A percentile compares a stretch with the other conserved stretches of the same genome.
Evolutionary conservation across 768 basidiomycete species (phyloP).

Genomic region (Galerina sulciceps): DNA sequence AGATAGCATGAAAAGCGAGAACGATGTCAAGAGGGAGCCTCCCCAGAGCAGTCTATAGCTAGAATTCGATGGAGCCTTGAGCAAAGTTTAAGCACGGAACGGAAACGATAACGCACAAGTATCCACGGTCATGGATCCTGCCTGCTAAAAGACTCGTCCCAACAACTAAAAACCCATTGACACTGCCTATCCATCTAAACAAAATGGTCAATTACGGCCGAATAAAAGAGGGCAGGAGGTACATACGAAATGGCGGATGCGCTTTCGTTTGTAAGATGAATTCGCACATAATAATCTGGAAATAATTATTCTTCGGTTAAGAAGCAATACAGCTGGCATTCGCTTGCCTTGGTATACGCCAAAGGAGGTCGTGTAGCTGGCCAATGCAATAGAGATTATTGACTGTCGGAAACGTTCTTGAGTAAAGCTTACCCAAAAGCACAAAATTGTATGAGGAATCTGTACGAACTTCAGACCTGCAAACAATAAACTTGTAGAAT

Average conservation of each 20-base stretch:
- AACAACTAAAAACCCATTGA: background rate
- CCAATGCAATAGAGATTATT: background rate
- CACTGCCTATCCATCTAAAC: background rate
- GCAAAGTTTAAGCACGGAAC: background rate
- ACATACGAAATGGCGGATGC: background rate
- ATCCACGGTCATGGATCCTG: background rate
- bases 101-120: background rate
- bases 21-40: background rate
- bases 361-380: background rate
- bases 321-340: background rate
- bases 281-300: background rate
- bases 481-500: background rate
- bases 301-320: background rate
- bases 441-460: background rate
- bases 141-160: background rate
- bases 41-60: background rate
- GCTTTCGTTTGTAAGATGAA: background rate
- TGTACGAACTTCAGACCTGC: background rate
- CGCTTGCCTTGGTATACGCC: background rate
- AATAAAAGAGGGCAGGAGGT: too few relatives aligned
- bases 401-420: background rate
- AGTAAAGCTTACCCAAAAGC: background rate
- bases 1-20: conserved; percentile 8
- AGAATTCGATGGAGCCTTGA: background rate
- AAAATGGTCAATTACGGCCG: too few relatives aligned